Evolutionary conservation across 23 red algal species (phyloP).

Genomic region (Cyanidiococcus yangmingshanensis): DNA sequence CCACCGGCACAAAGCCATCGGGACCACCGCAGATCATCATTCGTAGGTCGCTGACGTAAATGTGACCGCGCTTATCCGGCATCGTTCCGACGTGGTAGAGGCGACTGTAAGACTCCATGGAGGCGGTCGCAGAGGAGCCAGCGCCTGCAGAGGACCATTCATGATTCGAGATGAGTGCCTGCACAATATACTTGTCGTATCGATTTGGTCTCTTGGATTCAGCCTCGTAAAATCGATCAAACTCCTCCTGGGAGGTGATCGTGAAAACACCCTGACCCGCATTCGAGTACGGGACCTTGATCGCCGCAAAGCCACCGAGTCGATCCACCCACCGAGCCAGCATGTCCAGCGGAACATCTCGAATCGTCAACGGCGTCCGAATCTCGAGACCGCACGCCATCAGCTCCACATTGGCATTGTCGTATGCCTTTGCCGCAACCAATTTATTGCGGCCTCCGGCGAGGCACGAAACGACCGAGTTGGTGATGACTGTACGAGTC

Average conservation of each 20-base stretch:
- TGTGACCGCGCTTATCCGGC: slow-evolving; percentile 34
- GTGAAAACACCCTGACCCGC: slow-evolving; percentile 32
- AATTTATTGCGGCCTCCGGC: slow-evolving; percentile 35
- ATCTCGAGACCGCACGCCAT: slow-evolving; percentile 34
- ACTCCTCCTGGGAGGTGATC: slow-evolving; percentile 25
- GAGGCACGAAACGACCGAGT: slow-evolving; percentile 26
- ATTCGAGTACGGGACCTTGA: slow-evolving; percentile 32
- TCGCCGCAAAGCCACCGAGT: slow-evolving; percentile 30
- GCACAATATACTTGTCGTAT: slow-evolving; percentile 34
- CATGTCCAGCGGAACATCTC: slow-evolving; percentile 23
- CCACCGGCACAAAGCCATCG: slow-evolving; percentile 29
- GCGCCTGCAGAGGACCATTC: slow-evolving; percentile 23
- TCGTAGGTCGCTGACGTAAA: slow-evolving; percentile 31
- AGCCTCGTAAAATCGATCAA: slow-evolving; percentile 13
- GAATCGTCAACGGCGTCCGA: slow-evolving; percentile 25
- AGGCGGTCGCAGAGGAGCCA: neutral
- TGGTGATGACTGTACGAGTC: slow-evolving; percentile 30
- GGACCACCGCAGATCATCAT: slow-evolving; percentile 24
- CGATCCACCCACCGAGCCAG: slow-evolving; percentile 22
- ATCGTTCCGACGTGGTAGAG: slow-evolving; percentile 33
- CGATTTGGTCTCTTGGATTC: slow-evolving; percentile 5
- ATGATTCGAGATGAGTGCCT: slow-evolving; percentile 27
- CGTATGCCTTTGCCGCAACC: slow-evolving; percentile 30
- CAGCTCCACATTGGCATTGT: slow-evolving; percentile 33
- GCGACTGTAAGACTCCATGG: slow-evolving; percentile 1